Evolutionary conservation across 2,329 filamentous ascomycete genomes (phyloP).

Genomic region (Lecanicillium sp.): DNA sequence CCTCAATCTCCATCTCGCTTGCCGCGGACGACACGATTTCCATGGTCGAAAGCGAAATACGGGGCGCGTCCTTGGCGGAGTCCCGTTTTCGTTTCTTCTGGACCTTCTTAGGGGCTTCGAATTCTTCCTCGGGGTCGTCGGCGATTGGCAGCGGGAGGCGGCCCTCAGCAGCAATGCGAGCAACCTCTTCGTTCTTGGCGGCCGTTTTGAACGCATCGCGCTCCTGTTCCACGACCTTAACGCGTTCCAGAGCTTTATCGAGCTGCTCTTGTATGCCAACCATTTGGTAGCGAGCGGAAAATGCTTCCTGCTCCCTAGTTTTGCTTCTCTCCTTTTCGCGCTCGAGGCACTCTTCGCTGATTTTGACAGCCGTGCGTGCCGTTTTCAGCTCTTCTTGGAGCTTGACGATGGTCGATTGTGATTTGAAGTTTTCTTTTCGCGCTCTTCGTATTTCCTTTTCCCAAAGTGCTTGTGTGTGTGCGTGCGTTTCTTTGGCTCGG

Average conservation of each 20-base stretch:
- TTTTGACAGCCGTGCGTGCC: slow-evolving; percentile 44
- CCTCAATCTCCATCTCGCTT: slow-evolving; percentile 52
- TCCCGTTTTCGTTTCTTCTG: slow-evolving; percentile 15
- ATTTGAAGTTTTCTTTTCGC: slow-evolving; percentile 67
- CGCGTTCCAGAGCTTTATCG: slow-evolving; percentile 51
- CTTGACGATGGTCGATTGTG: slow-evolving; percentile 61
- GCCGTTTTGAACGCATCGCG: slow-evolving; percentile 66
- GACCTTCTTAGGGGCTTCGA: slow-evolving; percentile 51
- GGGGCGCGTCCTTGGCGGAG: slow-evolving; percentile 29
- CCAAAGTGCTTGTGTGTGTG: slow-evolving; percentile 59
- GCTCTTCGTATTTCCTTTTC: slow-evolving; percentile 66
- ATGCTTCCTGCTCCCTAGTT: slow-evolving; percentile 61
- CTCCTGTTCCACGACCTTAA: slow-evolving; percentile 63
- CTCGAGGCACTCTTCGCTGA: slow-evolving; percentile 51
- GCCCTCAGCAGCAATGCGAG: slow-evolving; percentile 64
- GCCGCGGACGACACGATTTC: slow-evolving; percentile 47
- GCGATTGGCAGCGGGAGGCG: slow-evolving; percentile 54
- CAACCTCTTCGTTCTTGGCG: slow-evolving; percentile 65
- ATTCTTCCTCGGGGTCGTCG: slow-evolving; percentile 45
- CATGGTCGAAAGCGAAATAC: slow-evolving; percentile 38
- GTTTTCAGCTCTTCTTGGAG: slow-evolving; percentile 67
- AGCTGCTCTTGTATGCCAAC: slow-evolving; percentile 61
- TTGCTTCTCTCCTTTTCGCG: slow-evolving; percentile 55
- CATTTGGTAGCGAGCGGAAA: slow-evolving; percentile 58
- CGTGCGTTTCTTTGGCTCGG: slow-evolving; percentile 61